These are phyloP conservation scores for Puccinia coronata DNA, from an alignment of 1,284 basidiomycete species.

Conservation along the genomic window DNA sequence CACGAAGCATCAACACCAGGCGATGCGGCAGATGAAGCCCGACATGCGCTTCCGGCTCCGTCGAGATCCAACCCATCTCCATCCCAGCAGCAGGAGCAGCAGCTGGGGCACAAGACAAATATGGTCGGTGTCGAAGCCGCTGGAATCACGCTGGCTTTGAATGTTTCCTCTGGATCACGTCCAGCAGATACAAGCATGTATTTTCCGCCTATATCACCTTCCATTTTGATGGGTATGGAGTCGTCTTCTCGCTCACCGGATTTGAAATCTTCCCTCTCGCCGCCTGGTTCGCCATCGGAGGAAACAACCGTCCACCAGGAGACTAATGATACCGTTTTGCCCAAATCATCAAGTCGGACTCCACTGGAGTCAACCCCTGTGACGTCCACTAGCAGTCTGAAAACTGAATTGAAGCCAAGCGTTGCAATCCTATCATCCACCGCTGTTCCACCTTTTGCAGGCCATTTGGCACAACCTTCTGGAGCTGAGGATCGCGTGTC, in stretches of 20 bases:
- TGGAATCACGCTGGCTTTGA: background rate
- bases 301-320: background rate
- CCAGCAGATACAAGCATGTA: constrained; percentile 15
- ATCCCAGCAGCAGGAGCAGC: background rate
- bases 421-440: constrained; percentile 4
- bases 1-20: background rate
- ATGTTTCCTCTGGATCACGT: background rate
- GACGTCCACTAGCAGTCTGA: constrained; percentile 17
- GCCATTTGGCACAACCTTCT: background rate
- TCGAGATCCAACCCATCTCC: background rate
- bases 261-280: constrained; percentile 9
- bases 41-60: background rate
- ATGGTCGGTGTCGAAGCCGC: background rate
- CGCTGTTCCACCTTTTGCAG: constrained; percentile 10
- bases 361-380: constrained; percentile 18
- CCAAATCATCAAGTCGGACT: constrained; percentile 16
- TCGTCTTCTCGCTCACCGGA: background rate
- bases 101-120: background rate
- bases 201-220: constrained; percentile 48
- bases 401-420: background rate
- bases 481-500: background rate
- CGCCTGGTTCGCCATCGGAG: constrained; percentile 2
- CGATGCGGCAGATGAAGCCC: background rate
- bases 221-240: constrained; percentile 30
- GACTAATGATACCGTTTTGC: background rate